A percentile compares a stretch with the other conserved stretches of the same genome.
Evolutionary conservation across 306 rosid species (phyloP).

Genomic region (Casuarina glauca): DNA sequence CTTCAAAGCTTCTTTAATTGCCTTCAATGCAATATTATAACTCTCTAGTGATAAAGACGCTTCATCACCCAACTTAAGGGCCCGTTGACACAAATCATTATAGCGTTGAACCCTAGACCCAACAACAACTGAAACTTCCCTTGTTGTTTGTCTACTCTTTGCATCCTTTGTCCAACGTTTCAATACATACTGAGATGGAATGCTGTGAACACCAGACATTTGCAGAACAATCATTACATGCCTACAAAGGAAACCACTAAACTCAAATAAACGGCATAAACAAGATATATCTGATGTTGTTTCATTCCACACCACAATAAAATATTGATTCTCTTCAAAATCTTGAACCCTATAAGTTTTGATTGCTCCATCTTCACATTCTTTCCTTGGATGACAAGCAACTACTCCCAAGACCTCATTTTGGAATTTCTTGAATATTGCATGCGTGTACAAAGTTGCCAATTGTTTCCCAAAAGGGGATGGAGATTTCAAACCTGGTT

Average conservation of each 20-base stretch:
- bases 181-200: constrained; percentile 47
- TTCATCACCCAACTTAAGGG: constrained; percentile 47
- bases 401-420: constrained; percentile 57
- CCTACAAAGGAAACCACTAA: constrained; percentile 50
- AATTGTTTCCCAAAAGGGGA: constrained; percentile 53
- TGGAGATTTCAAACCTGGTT: constrained; percentile 49
- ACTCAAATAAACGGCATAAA: constrained; percentile 47
- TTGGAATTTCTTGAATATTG: constrained; percentile 48
- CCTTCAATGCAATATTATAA: constrained; percentile 39
- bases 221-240: constrained; percentile 52
- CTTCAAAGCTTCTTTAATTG: constrained; percentile 46
- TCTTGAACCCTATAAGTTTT: constrained; percentile 43
- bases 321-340: constrained; percentile 41
- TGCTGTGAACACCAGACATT: constrained; percentile 44
- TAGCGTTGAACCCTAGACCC: constrained; percentile 35
- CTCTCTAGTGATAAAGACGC: constrained; percentile 53
- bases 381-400: constrained; percentile 56
- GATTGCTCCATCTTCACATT: constrained; percentile 31
- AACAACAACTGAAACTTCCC: constrained; percentile 17
- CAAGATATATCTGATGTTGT: constrained; percentile 43
- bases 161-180: constrained; percentile 51
- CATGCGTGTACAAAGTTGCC: constrained; percentile 37
- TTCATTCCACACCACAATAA: constrained; percentile 46
- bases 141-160: constrained; percentile 28
- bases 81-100: constrained; percentile 39